phyloP scores from a whole-genome alignment of 108 stramenopile genomes.

The Cyclotella sp. region DNA sequence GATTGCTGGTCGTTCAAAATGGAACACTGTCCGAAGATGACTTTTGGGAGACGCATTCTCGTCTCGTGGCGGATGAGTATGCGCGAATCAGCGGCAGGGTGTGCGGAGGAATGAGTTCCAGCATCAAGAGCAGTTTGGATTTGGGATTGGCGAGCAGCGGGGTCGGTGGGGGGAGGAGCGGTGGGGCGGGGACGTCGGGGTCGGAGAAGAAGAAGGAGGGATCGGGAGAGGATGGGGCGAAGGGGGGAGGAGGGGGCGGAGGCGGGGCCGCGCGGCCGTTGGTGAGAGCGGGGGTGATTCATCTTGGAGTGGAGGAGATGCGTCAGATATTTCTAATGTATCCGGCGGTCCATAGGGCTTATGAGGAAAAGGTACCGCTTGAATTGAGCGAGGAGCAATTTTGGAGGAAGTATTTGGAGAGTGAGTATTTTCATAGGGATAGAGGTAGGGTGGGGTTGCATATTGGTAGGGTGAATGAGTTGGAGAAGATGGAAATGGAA shows the following conservation, averaged over 20 bases:
- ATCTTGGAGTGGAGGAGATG: constrained; percentile 83
- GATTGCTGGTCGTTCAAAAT: constrained; percentile 75
- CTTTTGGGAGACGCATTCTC: constrained; percentile 84
- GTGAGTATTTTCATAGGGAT: constrained; percentile 90
- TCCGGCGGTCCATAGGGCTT: constrained; percentile 90
- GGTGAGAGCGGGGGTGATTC: constrained; percentile 32
- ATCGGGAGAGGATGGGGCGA: constrained; percentile 37
- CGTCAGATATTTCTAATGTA: constrained; percentile 91
- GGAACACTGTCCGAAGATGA: constrained; percentile 78
- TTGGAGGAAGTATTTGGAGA: constrained; percentile 89
- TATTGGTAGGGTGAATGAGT: constrained; percentile 36
- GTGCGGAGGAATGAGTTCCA: constrained; percentile 60
- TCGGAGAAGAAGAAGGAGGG: constrained; percentile 53
- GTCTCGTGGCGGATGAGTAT: constrained; percentile 80
- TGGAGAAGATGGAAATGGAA: constrained; percentile 38
- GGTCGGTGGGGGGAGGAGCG: neutral
- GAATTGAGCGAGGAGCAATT: constrained; percentile 89
- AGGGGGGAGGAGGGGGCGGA: constrained; percentile 5
- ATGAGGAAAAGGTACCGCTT: constrained; percentile 92
- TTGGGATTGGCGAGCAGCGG: constrained; percentile 26
- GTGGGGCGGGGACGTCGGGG: neutral
- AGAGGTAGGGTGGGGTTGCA: constrained; percentile 76
- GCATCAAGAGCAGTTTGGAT: constrained; percentile 75
- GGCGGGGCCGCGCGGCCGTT: neutral
- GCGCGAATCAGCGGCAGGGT: constrained; percentile 74